Conservation (phyloP, 2,329 filamentous ascomycete genomes). For the Xylariomycetidae sp. region DNA sequence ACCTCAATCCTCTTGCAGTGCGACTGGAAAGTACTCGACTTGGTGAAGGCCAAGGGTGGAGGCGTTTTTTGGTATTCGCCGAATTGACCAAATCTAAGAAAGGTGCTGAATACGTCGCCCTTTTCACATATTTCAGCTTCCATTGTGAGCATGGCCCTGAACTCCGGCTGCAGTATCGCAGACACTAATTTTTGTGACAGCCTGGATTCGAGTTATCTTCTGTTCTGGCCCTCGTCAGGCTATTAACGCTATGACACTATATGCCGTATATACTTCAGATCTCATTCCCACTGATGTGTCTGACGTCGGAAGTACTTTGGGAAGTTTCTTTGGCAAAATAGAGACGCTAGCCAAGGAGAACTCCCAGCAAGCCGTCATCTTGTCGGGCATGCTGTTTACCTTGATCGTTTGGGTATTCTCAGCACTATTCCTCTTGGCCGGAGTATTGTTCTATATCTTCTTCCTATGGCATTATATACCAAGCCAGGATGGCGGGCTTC, state of each 20-base stretch:
- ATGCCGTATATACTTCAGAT: constrained; percentile 73
- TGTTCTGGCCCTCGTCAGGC: constrained; percentile 90
- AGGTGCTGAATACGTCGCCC: constrained; percentile 81
- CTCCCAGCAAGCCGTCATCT: constrained; percentile 73
- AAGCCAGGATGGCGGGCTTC: constrained; percentile 70
- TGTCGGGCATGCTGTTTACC: constrained; percentile 91
- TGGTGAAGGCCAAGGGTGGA: constrained; percentile 73
- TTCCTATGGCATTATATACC: constrained; percentile 95
- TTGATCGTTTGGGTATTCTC: constrained; percentile 84
- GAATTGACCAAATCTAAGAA: constrained; percentile 89
- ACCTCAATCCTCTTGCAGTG: constrained; percentile 81
- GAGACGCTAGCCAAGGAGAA: constrained; percentile 67
- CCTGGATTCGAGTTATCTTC: constrained; percentile 82
- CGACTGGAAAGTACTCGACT: constrained; percentile 78
- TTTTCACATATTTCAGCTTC: constrained; percentile 83
- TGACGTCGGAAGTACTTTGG: constrained; percentile 57
- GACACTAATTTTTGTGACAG: constrained; percentile 39
- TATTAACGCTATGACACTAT: constrained; percentile 84
- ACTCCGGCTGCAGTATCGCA: too few species aligned
- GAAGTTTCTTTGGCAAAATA: constrained; percentile 81
- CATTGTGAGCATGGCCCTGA: constrained; percentile 55
- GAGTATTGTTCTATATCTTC: constrained; percentile 73
- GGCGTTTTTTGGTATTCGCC: constrained; percentile 86
- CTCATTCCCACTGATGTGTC: constrained; percentile 54
- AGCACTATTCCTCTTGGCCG: constrained; percentile 68